Percentiles rank a stretch among this genome's conserved stretches.
These are phyloP conservation scores for Cladosporium sp. DNA, from an alignment of 2,329 filamentous ascomycete genomes.

Conservation along the genomic window DNA sequence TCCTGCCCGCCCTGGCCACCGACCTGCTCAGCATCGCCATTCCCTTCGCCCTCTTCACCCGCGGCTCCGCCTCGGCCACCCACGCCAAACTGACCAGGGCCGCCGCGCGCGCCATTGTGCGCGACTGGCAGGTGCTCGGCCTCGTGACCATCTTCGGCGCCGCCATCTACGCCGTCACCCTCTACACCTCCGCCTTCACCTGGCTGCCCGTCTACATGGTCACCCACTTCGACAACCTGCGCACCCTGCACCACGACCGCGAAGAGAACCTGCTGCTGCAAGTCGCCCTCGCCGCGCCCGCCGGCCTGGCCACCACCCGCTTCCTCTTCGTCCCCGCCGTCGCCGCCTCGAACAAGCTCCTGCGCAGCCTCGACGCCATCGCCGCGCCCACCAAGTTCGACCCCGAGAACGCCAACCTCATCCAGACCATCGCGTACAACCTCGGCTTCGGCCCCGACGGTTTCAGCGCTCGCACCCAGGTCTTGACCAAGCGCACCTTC, in stretches of 20 bases:
- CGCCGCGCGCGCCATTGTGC: constrained; percentile 50
- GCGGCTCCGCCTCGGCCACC: constrained; percentile 67
- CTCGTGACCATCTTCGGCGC: constrained; percentile 70
- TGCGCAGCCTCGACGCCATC: constrained; percentile 17
- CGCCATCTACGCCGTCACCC: constrained; percentile 71
- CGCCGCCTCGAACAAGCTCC: constrained; percentile 20
- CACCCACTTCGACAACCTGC: constrained; percentile 71
- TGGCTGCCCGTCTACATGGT: constrained; percentile 74
- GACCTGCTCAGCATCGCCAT: constrained; percentile 69
- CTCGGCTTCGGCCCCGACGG: constrained; percentile 62
- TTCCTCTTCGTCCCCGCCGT: constrained; percentile 74
- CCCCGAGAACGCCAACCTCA: constrained; percentile 64
- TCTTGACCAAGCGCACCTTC: constrained; percentile 58
- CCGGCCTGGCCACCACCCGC: constrained; percentile 70
- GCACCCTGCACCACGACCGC: constrained; percentile 69
- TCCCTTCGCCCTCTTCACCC: constrained; percentile 69
- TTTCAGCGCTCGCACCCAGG: constrained; percentile 65
- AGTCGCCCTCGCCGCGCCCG: constrained; percentile 61
- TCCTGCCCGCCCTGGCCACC: constrained; percentile 64
- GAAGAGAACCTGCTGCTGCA: constrained; percentile 55
- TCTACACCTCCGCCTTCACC: constrained; percentile 69
- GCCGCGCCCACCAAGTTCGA: constrained; percentile 56
- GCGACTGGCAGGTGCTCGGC: constrained; percentile 63
- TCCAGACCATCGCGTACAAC: constrained; percentile 72
- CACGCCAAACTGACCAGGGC: constrained; percentile 49